A percentile compares a stretch with the other conserved stretches of the same genome.
phyloP scores from a whole-genome alignment of 768 basidiomycete genomes.

The Tephrocybe sp. region DNA sequence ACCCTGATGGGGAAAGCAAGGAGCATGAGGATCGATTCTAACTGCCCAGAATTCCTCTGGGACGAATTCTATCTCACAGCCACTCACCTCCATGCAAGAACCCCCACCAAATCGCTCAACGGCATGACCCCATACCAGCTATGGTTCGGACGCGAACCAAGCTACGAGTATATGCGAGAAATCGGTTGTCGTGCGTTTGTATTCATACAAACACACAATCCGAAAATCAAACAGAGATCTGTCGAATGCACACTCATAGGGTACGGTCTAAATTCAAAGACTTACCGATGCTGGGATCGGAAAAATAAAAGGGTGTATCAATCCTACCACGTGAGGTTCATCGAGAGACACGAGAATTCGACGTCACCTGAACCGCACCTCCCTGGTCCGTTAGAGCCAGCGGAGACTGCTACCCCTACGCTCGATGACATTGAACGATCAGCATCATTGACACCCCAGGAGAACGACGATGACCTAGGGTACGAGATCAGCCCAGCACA shows the following conservation, averaged over 20 bases:
- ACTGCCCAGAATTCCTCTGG: constrained; percentile 26
- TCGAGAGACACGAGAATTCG: constrained; percentile 21
- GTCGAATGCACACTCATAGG: constrained; percentile 38
- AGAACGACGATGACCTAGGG: too few species aligned
- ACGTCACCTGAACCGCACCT: background rate
- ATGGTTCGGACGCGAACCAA: constrained; percentile 21
- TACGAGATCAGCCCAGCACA: too few species aligned
- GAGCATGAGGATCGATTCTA: constrained; percentile 23
- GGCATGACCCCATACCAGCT: constrained; percentile 21
- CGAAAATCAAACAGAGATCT: constrained; percentile 21
- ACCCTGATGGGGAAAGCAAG: constrained; percentile 26
- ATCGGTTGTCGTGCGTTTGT: constrained; percentile 35
- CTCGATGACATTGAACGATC: too few species aligned
- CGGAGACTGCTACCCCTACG: too few species aligned
- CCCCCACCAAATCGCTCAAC: constrained; percentile 1
- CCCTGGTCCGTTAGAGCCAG: too few species aligned
- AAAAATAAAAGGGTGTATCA: constrained; percentile 15
- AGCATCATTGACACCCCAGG: too few species aligned
- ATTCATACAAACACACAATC: constrained; percentile 30
- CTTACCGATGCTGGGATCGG: constrained; percentile 30
- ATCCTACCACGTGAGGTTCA: constrained; percentile 25
- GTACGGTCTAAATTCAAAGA: constrained; percentile 32
- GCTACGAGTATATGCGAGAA: constrained; percentile 28
- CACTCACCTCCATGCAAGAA: constrained; percentile 11
- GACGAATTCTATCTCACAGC: constrained; percentile 28